Base-by-base conservation (phyloP, 768 basidiomycete genomes). In the Kwoniella newhampshirensis region DNA sequence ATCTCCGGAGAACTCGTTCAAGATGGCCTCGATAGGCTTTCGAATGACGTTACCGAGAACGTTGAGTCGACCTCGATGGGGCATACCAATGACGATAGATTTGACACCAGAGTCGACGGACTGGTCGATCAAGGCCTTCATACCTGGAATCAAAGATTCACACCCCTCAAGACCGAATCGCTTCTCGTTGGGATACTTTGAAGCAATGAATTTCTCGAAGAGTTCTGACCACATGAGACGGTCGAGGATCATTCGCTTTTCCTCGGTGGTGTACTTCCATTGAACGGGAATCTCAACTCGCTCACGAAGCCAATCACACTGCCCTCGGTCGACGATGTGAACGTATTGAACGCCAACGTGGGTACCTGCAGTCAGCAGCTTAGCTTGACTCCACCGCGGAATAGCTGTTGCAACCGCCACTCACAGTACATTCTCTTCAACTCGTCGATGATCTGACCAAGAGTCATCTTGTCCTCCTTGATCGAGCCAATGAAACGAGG, bases 161-260 rank as follows among this genome's bases (percentile, higher is more conserved):
- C 92, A 96, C 53, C 96, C 96, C 78, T 99, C 96, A 40, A 99
- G 84, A 77, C 96, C 96, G 78, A 99, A 99, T 44, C 96, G 88
- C 79, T 99, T 99, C 81, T 99, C 96, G 79, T 97, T 99, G 66
- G 96, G 96, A 79, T 90, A 96, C 77, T 98, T 99, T 82, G 85
- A 89, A 20, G 92, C 88, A 62, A 99, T 92, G 82, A 97, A 99
- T 72, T 92, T 92, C 78, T 99, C 96, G 72, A 98, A 98, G 3
- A 89, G 88, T 70, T 98, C 96, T n/a, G 94, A 98, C 96, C 96
- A 99, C 75, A 98, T 97, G 68, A 97, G 87, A 59, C 96, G 89
- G 79, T 99, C 96, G 54, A 99, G 84, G 63, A 99, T 93, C 89
- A 98, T 93, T 44, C 91, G 87, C 79, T 98, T 99, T 81, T 99